Evolutionary conservation across 306 rosid genomes (phyloP).

Genomic region (Styphnolobium japonicum): DNA sequence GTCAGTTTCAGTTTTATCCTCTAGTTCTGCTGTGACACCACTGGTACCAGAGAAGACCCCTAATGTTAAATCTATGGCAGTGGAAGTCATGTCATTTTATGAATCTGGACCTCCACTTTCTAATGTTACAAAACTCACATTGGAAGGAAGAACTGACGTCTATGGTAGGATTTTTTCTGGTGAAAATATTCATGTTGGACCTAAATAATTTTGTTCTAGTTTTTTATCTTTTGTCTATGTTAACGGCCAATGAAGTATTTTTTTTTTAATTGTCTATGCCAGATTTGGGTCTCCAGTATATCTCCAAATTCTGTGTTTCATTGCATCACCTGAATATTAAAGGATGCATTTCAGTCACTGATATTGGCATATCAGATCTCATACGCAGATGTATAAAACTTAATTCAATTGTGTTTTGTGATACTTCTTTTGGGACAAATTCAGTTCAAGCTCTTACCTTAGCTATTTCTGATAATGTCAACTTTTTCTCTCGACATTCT

Average conservation of each 20-base stretch:
- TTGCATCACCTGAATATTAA: constrained; percentile 63
- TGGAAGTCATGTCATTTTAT: constrained; percentile 31
- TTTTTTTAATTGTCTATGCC: constrained; percentile 24
- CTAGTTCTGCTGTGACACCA: constrained; percentile 35
- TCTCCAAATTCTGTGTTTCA: constrained; percentile 55
- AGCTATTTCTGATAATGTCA: constrained; percentile 29
- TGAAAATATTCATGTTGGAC: background rate
- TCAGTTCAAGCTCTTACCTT: constrained; percentile 69
- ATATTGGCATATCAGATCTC: constrained; percentile 64
- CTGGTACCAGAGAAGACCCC: constrained; percentile 33
- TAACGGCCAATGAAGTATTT: background rate
- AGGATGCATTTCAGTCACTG: constrained; percentile 72
- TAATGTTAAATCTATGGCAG: constrained; percentile 13
- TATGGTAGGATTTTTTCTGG: constrained; percentile 53
- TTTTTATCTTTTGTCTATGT: background rate
- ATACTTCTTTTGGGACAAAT: constrained; percentile 69
- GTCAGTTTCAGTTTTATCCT: constrained; percentile 42
- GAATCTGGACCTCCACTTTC: constrained; percentile 38
- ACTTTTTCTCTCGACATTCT: constrained; percentile 32
- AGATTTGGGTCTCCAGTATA: constrained; percentile 60
- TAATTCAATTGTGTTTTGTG: constrained; percentile 56
- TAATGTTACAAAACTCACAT: constrained; percentile 54
- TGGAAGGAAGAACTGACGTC: constrained; percentile 81
- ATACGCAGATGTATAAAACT: constrained; percentile 46
- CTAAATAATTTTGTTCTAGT: background rate